phyloP scores from a whole-genome alignment of 768 basidiomycete species.

The Tylopilus felleus region DNA sequence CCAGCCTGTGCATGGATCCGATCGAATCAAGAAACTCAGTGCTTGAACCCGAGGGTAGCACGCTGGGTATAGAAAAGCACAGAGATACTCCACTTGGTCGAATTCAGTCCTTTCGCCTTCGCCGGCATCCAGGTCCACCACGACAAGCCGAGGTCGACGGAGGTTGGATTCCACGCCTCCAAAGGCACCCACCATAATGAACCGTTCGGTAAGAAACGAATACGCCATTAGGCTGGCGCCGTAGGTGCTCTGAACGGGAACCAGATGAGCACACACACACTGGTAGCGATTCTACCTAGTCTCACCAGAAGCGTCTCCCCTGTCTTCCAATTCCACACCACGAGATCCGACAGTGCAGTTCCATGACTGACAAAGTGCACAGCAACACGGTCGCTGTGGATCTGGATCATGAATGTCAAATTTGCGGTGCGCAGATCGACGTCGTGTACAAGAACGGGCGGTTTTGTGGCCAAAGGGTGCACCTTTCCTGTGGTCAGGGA shows the following conservation, averaged over 20 bases:
- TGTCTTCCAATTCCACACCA: constrained; percentile 68
- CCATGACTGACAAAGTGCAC: constrained; percentile 42
- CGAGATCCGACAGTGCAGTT: constrained; percentile 41
- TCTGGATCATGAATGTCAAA: constrained; percentile 49
- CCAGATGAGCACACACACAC: neutral
- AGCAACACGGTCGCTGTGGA: constrained; percentile 50
- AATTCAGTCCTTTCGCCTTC: constrained; percentile 28
- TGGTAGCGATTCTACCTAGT: neutral
- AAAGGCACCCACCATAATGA: constrained; percentile 37
- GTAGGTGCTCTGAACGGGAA: constrained; percentile 20
- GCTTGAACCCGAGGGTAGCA: constrained; percentile 28
- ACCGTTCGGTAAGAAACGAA: constrained; percentile 40
- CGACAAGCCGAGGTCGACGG: constrained; percentile 30
- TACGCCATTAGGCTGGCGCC: constrained; percentile 38
- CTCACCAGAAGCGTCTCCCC: constrained; percentile 49
- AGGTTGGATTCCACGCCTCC: constrained; percentile 19
- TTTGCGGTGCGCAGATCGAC: constrained; percentile 16
- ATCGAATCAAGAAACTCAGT: constrained; percentile 43
- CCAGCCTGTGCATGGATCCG: constrained; percentile 53
- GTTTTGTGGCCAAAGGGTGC: constrained; percentile 42
- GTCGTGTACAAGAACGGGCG: constrained; percentile 31
- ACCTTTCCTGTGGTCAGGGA: constrained; percentile 42
- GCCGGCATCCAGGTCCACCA: constrained; percentile 41
- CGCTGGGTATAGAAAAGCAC: constrained; percentile 43
- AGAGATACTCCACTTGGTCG: constrained; percentile 31